phyloP scores from a whole-genome alignment of 2,329 filamentous ascomycete genomes.

The Epichloe scottii region DNA sequence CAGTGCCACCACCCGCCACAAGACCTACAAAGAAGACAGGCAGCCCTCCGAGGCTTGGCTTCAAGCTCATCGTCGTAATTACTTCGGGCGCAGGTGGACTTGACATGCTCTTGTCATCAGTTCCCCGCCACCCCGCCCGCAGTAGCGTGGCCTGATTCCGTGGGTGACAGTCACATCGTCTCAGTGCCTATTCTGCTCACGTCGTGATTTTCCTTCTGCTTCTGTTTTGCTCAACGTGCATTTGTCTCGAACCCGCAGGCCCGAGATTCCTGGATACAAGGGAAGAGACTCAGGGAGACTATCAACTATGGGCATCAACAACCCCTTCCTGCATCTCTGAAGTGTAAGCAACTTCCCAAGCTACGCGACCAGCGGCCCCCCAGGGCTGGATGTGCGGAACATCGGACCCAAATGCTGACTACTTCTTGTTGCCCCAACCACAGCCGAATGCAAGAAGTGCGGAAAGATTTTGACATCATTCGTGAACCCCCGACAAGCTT shows the following conservation, averaged over 20 bases:
- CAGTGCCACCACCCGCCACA: too few relatives aligned
- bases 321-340: conserved; percentile 53
- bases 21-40: too few relatives aligned
- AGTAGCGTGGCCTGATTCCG: background rate
- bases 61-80: background rate
- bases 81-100: background rate
- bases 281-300: background rate
- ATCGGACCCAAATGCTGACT: background rate
- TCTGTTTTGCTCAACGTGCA: background rate
- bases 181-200: background rate
- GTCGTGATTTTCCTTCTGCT: background rate
- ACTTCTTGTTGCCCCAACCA: conserved; percentile 7
- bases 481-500: conserved; percentile 82
- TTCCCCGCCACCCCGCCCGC: background rate
- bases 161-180: background rate
- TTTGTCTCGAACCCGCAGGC: background rate
- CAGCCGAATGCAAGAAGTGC: conserved; percentile 96
- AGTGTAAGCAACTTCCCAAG: conserved; percentile 40
- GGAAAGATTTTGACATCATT: conserved; percentile 93
- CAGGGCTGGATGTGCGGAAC: background rate
- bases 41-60: background rate
- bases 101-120: background rate
- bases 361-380: background rate
- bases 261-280: background rate
- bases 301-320: conserved; percentile 47